These are phyloP conservation scores for Sarcocystis neurona DNA, from an alignment of 169 alveolate species.

Conservation along the genomic window DNA sequence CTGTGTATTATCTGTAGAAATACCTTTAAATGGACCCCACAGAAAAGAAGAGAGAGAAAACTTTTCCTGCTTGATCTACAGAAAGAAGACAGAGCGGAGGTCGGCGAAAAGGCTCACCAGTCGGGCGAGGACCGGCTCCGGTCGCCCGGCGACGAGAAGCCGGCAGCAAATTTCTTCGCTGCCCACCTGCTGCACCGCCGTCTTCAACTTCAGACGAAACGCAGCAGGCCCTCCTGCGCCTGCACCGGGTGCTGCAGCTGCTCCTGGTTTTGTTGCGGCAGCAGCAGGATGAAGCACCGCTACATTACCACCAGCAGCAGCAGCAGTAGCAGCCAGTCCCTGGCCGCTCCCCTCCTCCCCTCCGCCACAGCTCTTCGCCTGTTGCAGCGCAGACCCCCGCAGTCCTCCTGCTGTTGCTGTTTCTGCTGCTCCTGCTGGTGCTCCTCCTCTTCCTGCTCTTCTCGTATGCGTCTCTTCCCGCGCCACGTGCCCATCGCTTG, in stretches of 20 bases:
- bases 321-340: too few relatives aligned
- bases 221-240: slow-evolving; percentile 47
- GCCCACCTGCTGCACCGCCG: slow-evolving; percentile 28
- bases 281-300: too few relatives aligned
- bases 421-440: background rate
- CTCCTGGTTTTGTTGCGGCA: background rate
- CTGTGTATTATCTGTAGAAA: too few relatives aligned
- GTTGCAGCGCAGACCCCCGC: background rate
- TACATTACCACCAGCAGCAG: too few relatives aligned
- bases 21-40: too few relatives aligned
- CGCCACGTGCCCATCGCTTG: background rate
- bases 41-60: too few relatives aligned
- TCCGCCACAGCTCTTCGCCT: too few relatives aligned
- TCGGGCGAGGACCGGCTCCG: slow-evolving; percentile 40
- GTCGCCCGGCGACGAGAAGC: slow-evolving; percentile 42
- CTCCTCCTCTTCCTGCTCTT: background rate
- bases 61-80: too few relatives aligned
- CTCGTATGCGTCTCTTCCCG: background rate
- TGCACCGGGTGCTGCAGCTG: slow-evolving; percentile 8
- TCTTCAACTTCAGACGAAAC: slow-evolving; percentile 31
- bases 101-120: slow-evolving; percentile 51
- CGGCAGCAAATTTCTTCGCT: slow-evolving; percentile 49
- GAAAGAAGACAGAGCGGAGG: too few relatives aligned
- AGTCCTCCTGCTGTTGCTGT: background rate
- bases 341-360: too few relatives aligned